Evolutionary conservation across 2,329 filamentous ascomycete genomes (phyloP).

Genomic region (Paecilomyces formosus): DNA sequence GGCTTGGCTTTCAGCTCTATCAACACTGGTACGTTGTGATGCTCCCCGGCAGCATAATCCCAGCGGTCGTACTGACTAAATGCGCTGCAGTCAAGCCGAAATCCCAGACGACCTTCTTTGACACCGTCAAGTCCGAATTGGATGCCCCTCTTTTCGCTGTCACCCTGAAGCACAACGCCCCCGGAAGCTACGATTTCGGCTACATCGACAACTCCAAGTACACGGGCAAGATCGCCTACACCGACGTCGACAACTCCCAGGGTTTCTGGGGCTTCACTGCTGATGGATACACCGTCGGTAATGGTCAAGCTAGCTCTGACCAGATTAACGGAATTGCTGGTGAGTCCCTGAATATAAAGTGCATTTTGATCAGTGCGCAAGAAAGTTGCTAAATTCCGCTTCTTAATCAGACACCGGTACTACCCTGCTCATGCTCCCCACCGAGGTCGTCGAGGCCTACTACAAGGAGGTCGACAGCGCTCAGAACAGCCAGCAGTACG

Average conservation of each 20-base stretch:
- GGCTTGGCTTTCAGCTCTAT: conserved; percentile 53
- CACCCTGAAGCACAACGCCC: conserved; percentile 45
- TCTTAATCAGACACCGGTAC: conserved; percentile 55
- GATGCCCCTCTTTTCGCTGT: conserved; percentile 47
- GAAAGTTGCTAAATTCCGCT: not conserved
- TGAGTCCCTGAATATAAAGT: conserved; percentile 6
- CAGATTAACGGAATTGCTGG: conserved; percentile 50
- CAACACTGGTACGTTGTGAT: conserved; percentile 41
- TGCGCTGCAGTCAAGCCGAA: conserved; percentile 34
- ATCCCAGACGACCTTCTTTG: conserved; percentile 52
- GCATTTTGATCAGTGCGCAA: not conserved
- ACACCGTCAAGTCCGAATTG: conserved; percentile 48
- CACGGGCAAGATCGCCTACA: conserved; percentile 51
- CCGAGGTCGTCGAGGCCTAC: conserved; percentile 49
- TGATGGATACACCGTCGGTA: conserved; percentile 50
- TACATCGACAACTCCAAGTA: conserved; percentile 54
- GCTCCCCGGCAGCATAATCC: not conserved
- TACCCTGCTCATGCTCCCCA: conserved; percentile 55
- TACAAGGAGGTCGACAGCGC: conserved; percentile 52
- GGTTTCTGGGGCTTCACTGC: conserved; percentile 59
- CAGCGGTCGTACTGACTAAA: not conserved
- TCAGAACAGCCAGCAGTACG: conserved; percentile 26
- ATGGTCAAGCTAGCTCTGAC: conserved; percentile 26
- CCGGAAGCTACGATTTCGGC: conserved; percentile 51
- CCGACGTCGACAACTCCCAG: conserved; percentile 48